Base-by-base conservation (phyloP, 768 basidiomycete species). In the Agrocybe pediades region DNA sequence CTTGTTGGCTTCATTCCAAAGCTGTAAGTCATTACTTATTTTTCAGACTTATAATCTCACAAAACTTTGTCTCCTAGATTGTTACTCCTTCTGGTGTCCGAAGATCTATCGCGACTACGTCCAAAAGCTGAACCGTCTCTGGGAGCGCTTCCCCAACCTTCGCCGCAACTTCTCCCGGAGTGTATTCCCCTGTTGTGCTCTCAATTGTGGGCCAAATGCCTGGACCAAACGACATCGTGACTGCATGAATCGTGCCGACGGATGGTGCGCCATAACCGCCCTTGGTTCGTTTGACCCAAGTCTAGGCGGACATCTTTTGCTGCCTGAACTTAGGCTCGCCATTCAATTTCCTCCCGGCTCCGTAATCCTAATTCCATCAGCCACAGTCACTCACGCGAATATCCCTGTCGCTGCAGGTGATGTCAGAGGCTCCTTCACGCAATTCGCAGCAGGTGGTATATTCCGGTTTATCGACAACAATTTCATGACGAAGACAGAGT, bases 371-470 rank as follows among this genome's bases (percentile, higher is more conserved):
- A 23, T 51, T 9, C 50, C 51, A 5, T 52, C 42, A 15, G 41
- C 42, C 4, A 13, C 27, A 2, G 27, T 52, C 2, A 17, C 27
- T 15, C 51, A 52, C 20, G 17, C 26, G 4, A 52, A 52, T 17
- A 54, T 51, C 23, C 39, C 60, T 1, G 49, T 66, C 13, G 52
- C 46, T 15, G 19, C 43, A 0, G 54, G 48, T 3, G 62, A 66
- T 27, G 43, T 25, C 1, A 51, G 63, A 1, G 47, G 51, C n/a
- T 59, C 60, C 0, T 47, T 68, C 29, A 62, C 59, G 3, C 63
- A 64, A 33, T 67, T 62, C 23, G 41, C 57, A 1, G 63, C 65
- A 0, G 63, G 64, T 4, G 61, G 58, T 5, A 27, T 64, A 5
- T 58, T 61, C 36, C 52, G 61, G 0, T 66, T 57, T 57, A 55